Conservation (phyloP, 345 rosid species). For the Isatis tinctoria region DNA sequence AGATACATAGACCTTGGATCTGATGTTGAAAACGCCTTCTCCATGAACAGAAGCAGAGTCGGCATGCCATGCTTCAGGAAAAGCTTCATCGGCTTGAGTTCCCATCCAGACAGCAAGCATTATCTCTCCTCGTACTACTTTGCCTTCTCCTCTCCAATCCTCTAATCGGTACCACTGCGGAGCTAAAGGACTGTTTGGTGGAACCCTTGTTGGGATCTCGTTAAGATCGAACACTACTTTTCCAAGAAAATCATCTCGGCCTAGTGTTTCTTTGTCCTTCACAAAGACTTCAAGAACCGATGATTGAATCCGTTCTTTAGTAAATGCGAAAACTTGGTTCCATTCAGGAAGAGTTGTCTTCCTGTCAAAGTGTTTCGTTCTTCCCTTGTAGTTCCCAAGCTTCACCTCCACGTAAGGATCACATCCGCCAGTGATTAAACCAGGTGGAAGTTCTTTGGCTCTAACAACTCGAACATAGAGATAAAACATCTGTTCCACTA, state of each 20-base stretch:
- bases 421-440: constrained; percentile 59
- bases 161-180: constrained; percentile 89
- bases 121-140: constrained; percentile 65
- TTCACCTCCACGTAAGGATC: constrained; percentile 91
- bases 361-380: constrained; percentile 69
- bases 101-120: constrained; percentile 98
- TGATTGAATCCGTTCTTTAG: constrained; percentile 81
- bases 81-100: constrained; percentile 92
- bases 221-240: constrained; percentile 69
- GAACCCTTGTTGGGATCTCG: constrained; percentile 85
- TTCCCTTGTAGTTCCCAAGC: constrained; percentile 90
- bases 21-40: constrained; percentile 54
- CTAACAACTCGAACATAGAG: constrained; percentile 69
- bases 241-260: constrained; percentile 75
- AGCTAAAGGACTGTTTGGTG: constrained; percentile 92
- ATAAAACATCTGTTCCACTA: constrained; percentile 80
- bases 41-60: constrained; percentile 69
- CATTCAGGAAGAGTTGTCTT: constrained; percentile 78
- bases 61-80: constrained; percentile 79
- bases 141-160: constrained; percentile 67
- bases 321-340: constrained; percentile 89
- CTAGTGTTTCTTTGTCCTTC: constrained; percentile 68
- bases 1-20: constrained; percentile 80
- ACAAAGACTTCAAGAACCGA: constrained; percentile 65
- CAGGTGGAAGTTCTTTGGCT: constrained; percentile 73